Evolutionary conservation across 148 eudicot genomes (phyloP).

Genomic region (Rhododendron ferrugineum): DNA sequence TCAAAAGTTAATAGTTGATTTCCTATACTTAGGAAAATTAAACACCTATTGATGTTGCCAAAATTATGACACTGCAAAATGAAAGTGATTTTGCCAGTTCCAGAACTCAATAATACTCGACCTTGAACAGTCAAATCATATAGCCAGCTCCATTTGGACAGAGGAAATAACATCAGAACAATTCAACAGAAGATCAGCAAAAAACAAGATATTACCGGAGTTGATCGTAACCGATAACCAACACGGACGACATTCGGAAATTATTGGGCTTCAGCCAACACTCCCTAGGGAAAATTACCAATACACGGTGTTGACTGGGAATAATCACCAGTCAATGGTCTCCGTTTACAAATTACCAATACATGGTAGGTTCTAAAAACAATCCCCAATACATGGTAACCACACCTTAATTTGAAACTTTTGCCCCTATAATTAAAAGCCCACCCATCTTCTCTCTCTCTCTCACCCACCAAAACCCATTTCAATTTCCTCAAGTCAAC

Average conservation of each 20-base stretch:
- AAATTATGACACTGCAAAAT: not conserved
- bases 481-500: too few species aligned
- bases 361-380: too few species aligned
- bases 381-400: too few species aligned
- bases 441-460: too few species aligned
- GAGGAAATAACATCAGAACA: not conserved
- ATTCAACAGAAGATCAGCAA: not conserved
- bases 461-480: too few species aligned
- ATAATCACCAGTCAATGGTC: too few species aligned
- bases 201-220: constrained; percentile 30
- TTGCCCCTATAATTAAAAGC: too few species aligned
- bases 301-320: too few species aligned
- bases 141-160: not conserved
- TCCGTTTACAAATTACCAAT: too few species aligned
- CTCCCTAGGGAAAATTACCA: too few species aligned
- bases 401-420: too few species aligned
- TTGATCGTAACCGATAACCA: constrained; percentile 80
- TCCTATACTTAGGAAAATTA: too few species aligned
- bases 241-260: constrained; percentile 98
- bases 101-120: not conserved
- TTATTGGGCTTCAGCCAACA: constrained; percentile 79
- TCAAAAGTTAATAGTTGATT: not conserved
- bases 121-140: not conserved
- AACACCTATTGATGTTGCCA: not conserved
- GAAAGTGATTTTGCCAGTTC: not conserved